Base-by-base conservation (phyloP, 441 rosid genomes). In the Viola pubescens region DNA sequence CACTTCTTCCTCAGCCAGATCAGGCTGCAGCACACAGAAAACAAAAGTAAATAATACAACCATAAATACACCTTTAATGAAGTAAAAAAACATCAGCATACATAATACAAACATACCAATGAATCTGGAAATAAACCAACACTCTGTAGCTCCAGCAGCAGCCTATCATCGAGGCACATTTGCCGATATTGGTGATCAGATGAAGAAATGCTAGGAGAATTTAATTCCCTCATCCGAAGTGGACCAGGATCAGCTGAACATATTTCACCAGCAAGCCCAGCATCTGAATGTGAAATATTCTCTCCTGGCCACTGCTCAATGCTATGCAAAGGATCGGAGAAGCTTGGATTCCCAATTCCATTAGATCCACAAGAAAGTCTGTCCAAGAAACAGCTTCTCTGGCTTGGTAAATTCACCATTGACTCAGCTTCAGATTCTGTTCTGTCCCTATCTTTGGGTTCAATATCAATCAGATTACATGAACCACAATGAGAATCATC, bases 401-500 rank as follows among this genome's bases (percentile, higher is more conserved):
- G 91, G 48, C 69, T 76, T 55, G 74, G 95, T 70, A 82, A 79
- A 72, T 82, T 88, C 37, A 70, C 73, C 56, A 72, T 74, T 48
- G 95, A 79, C 69, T 91, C 85, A 62, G 75, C 86, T 71, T 85
- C 95, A 72, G 83, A 82, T 69, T 85, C 97, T 80, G 77, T 71
- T 62, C 78, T 80, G 72, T 94, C 97, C 70, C 83, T 77, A 59
- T 86, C 85, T 74, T 74, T 87, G 63, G 79, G 68, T 68, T 83
- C 87, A 43, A 80, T 69, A 64, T 87, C 97, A 58, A 81, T 81
- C 66, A 72, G 78, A 62, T 81, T 79, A 54, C 92, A 85, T 41
- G 92, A 82, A 70, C 95, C 89, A 65, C 89, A 83, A 66, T 82
- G 86, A 65, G 97, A 86, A 75, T 81, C 91, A 75, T 88, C 97